Percentiles rank a stretch among this genome's conserved stretches.
Evolutionary conservation across 1,139 yeast species (phyloP).

Genomic region (Kluyveromyces sp.): DNA sequence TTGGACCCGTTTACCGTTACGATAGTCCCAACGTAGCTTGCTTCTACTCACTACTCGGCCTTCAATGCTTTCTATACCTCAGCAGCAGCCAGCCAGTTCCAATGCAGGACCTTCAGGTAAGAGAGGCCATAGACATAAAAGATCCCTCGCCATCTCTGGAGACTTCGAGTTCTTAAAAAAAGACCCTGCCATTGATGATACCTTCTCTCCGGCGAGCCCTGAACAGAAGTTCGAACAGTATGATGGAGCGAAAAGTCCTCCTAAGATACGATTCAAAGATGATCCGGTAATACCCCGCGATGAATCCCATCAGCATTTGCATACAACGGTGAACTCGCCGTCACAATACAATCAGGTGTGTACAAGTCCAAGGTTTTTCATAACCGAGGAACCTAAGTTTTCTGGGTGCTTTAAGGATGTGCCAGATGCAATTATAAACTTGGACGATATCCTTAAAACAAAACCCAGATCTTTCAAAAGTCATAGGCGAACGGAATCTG

Average conservation of each 20-base stretch:
- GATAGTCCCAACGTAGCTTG: no score
- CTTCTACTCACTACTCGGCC: not conserved
- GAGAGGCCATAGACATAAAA: conserved; percentile 55
- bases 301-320: not conserved
- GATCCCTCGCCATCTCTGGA: conserved; percentile 70
- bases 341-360: conserved; percentile 14
- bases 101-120: conserved; percentile 17
- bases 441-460: conserved; percentile 46
- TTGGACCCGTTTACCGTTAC: no score
- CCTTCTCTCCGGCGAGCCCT: not conserved
- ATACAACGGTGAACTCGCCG: not conserved
- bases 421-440: conserved; percentile 58
- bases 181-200: conserved; percentile 8
- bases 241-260: not conserved
- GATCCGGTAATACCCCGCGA: not conserved
- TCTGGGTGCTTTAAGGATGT: conserved; percentile 34
- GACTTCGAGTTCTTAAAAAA: conserved; percentile 46
- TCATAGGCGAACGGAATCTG: conserved; percentile 45
- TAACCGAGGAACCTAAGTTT: conserved; percentile 29
- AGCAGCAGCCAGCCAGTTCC: not conserved
- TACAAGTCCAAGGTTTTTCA: conserved; percentile 28
- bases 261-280: not conserved
- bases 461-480: conserved; percentile 27
- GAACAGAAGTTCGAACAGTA: not conserved
- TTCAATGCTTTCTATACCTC: conserved; percentile 4